These are phyloP conservation scores for Hypomyces rosellus DNA, from an alignment of 2,329 filamentous ascomycete species.

Conservation along the genomic window DNA sequence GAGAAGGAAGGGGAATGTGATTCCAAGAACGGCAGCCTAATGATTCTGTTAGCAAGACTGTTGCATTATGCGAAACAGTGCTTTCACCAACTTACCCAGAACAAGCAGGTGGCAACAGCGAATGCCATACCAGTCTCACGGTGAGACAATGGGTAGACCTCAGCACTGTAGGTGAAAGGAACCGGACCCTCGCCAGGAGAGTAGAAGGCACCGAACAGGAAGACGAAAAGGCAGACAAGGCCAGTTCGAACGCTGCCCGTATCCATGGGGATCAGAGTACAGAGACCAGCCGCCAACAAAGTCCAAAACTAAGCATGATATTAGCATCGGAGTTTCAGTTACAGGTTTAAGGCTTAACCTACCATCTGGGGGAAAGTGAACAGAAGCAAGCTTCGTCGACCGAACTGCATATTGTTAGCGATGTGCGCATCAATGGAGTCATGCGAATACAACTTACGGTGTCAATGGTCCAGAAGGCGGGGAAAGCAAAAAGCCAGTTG, in stretches of 20 bases:
- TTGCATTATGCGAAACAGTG: background rate
- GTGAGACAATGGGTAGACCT: constrained; percentile 59
- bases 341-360: background rate
- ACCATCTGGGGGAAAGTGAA: constrained; percentile 64
- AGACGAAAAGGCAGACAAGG: constrained; percentile 56
- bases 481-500: constrained; percentile 62
- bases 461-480: constrained; percentile 61
- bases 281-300: constrained; percentile 38
- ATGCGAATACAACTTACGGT: constrained; percentile 29
- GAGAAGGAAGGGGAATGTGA: constrained; percentile 47
- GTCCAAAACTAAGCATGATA: constrained; percentile 39
- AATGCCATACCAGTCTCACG: constrained; percentile 59
- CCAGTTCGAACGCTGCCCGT: constrained; percentile 39
- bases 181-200: constrained; percentile 59
- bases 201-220: constrained; percentile 59
- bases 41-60: background rate
- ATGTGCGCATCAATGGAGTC: background rate
- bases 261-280: constrained; percentile 28
- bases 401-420: constrained; percentile 34
- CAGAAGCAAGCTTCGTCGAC: constrained; percentile 54
- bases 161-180: constrained; percentile 56
- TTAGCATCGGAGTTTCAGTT: background rate
- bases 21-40: constrained; percentile 39
- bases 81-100: constrained; percentile 30
- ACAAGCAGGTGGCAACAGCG: constrained; percentile 54